Evolutionary conservation across 495 filamentous ascomycete species (phyloP).

Genomic region (Mytilinidion resinicola): DNA sequence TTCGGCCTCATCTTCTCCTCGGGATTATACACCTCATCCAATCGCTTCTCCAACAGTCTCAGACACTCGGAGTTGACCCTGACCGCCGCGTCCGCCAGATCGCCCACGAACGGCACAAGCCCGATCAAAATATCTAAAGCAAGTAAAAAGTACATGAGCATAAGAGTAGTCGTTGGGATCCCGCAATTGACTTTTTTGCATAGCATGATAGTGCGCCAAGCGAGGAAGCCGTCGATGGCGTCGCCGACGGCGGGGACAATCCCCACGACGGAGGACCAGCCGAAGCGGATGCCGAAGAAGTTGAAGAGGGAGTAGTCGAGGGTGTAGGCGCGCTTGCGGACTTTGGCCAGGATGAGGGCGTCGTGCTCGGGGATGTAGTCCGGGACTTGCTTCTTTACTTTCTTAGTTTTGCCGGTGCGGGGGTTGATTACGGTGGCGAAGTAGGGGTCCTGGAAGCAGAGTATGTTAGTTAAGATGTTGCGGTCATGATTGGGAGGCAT

Average conservation of each 20-base stretch:
- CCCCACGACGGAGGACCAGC: slow-evolving; percentile 76
- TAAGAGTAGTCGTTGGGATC: no score
- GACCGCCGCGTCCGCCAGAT: slow-evolving; percentile 60
- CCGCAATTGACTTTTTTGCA: slow-evolving; percentile 66
- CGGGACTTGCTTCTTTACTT: slow-evolving; percentile 40
- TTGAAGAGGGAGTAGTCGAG: slow-evolving; percentile 76
- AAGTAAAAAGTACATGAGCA: slow-evolving; percentile 30
- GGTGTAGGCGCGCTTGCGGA: slow-evolving; percentile 72
- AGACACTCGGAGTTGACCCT: slow-evolving; percentile 38
- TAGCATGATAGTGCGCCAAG: slow-evolving; percentile 60
- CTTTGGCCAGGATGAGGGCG: slow-evolving; percentile 66
- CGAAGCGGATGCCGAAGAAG: slow-evolving; percentile 68
- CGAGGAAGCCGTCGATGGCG: slow-evolving; percentile 59
- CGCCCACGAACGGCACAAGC: slow-evolving; percentile 78
- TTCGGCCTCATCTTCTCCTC: slow-evolving; percentile 17
- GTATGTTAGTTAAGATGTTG: slow-evolving; percentile 3
- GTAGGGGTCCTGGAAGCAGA: slow-evolving; percentile 35
- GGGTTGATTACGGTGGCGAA: slow-evolving; percentile 33
- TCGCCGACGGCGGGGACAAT: slow-evolving; percentile 73
- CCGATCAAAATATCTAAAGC: slow-evolving; percentile 73
- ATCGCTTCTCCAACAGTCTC: slow-evolving; percentile 30
- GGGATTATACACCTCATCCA: slow-evolving; percentile 36
- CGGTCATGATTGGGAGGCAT: not conserved
- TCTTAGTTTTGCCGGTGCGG: slow-evolving; percentile 33
- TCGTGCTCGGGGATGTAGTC: slow-evolving; percentile 67